These are phyloP conservation scores for Pythium rhizo-oryzae DNA, from an alignment of 352 stramenopile species.

Conservation along the genomic window DNA sequence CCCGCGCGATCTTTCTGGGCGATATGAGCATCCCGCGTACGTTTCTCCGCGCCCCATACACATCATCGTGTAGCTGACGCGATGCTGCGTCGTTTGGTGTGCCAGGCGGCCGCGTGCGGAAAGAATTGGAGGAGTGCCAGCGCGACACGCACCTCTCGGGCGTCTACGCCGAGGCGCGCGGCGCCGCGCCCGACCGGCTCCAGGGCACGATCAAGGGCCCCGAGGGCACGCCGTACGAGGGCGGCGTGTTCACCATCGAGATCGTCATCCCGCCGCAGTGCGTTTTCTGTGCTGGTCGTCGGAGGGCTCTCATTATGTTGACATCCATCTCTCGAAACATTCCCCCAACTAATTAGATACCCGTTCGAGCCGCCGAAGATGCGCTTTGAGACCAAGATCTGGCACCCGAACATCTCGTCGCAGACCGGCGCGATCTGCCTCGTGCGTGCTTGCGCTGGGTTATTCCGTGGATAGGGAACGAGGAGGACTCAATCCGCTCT, in stretches of 20 bases:
- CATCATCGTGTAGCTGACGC: conserved; percentile 18
- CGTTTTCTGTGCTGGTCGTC: conserved; percentile 3
- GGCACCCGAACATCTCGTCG: conserved; percentile 98
- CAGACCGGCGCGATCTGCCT: conserved; percentile 98
- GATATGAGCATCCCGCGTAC: conserved; percentile 26
- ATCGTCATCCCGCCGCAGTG: conserved; percentile 95
- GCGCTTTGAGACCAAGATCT: conserved; percentile 95
- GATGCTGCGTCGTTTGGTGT: conserved; percentile 1
- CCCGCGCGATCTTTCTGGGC: not conserved
- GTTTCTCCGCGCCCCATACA: not conserved
- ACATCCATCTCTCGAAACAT: too few species aligned
- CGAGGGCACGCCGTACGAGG: conserved; percentile 85
- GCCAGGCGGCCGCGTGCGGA: conserved; percentile 71
- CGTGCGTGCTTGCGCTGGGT: conserved; percentile 31
- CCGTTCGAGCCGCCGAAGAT: conserved; percentile 97
- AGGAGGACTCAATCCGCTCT: not conserved
- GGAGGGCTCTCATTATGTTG: too few species aligned
- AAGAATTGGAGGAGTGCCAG: conserved; percentile 90
- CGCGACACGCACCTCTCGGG: conserved; percentile 81
- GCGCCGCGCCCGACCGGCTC: conserved; percentile 32
- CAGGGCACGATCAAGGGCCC: conserved; percentile 72
- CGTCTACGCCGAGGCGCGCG: conserved; percentile 59
- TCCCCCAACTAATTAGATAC: conserved; percentile 52
- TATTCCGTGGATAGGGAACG: too few species aligned
- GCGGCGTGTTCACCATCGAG: conserved; percentile 91